Conservation (phyloP, 768 basidiomycete species). For the Gelatoporia subvermispora region DNA sequence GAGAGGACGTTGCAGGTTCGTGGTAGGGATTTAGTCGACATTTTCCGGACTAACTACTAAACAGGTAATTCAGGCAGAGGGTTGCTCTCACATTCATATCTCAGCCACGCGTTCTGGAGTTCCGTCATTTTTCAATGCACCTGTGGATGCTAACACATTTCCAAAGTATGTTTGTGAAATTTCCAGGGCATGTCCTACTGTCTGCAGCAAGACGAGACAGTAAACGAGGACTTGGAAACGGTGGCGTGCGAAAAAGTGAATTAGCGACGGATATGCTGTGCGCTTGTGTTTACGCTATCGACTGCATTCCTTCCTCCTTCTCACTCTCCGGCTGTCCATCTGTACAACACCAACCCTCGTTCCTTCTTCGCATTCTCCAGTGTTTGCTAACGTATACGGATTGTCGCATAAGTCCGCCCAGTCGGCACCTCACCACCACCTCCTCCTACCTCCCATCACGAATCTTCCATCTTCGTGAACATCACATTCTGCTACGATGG, state of each 20-base stretch:
- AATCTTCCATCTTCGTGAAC: slow-evolving; percentile 2
- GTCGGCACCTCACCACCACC: slow-evolving; percentile 8
- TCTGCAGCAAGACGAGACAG: no score
- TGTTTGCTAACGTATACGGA: slow-evolving; percentile 12
- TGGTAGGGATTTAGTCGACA: no score
- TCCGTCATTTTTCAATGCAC: no score
- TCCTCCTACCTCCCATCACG: slow-evolving; percentile 14
- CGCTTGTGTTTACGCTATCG: neutral
- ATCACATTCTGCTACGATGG: slow-evolving; percentile 38
- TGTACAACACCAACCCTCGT: slow-evolving; percentile 21
- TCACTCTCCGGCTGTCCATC: slow-evolving; percentile 11
- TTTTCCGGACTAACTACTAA: no score
- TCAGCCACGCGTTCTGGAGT: no score
- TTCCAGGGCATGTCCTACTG: neutral
- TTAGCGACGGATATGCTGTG: slow-evolving; percentile 2
- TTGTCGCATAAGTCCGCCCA: slow-evolving; percentile 12
- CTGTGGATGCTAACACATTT: no score
- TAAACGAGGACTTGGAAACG: neutral
- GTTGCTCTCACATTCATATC: no score
- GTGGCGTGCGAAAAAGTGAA: slow-evolving; percentile 5
- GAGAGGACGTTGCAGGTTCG: neutral
- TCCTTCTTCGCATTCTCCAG: slow-evolving; percentile 10
- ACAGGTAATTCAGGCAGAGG: neutral
- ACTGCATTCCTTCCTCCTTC: slow-evolving; percentile 11
- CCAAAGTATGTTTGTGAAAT: no score